Conservation (phyloP, 129 eudicot species). For the Tanacetum coccineum region DNA sequence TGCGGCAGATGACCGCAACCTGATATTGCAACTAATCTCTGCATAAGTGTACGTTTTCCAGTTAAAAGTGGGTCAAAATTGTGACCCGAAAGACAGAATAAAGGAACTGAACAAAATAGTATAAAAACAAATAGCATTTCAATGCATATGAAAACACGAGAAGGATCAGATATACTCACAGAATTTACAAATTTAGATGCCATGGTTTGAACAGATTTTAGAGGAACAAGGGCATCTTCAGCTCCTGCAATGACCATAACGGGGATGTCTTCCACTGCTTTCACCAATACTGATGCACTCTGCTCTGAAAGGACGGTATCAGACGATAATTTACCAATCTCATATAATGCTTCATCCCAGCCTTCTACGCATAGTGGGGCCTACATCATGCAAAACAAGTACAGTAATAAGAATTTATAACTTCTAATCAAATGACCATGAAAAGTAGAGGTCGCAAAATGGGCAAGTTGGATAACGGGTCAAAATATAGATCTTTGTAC, state of each 20-base stretch:
- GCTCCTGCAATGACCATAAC: conserved; percentile 85
- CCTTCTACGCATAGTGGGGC: conserved; percentile 93
- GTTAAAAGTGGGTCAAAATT: too few species aligned
- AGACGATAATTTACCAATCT: conserved; percentile 74
- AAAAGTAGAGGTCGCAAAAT: not conserved
- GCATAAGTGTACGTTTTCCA: conserved; percentile 31
- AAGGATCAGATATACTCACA: conserved; percentile 46
- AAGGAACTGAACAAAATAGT: too few species aligned
- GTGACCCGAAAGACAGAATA: too few species aligned
- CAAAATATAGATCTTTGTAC: not conserved
- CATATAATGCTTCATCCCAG: conserved; percentile 96
- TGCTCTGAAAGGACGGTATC: conserved; percentile 74
- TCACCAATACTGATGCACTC: conserved; percentile 53
- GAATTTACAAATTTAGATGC: conserved; percentile 84
- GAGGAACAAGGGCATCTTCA: conserved; percentile 83
- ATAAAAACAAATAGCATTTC: too few species aligned
- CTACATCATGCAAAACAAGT: conserved; percentile 38
- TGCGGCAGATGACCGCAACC: conserved; percentile 99
- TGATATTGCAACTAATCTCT: conserved; percentile 91
- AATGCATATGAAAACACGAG: too few species aligned
- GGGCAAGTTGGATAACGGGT: not conserved
- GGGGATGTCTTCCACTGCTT: conserved; percentile 69
- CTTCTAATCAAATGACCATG: not conserved
- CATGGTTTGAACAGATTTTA: conserved; percentile 71
- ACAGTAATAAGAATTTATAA: not conserved